Evolutionary conservation across 2,329 filamentous ascomycete genomes (phyloP).

Genomic region (Scytalidium sp.): DNA sequence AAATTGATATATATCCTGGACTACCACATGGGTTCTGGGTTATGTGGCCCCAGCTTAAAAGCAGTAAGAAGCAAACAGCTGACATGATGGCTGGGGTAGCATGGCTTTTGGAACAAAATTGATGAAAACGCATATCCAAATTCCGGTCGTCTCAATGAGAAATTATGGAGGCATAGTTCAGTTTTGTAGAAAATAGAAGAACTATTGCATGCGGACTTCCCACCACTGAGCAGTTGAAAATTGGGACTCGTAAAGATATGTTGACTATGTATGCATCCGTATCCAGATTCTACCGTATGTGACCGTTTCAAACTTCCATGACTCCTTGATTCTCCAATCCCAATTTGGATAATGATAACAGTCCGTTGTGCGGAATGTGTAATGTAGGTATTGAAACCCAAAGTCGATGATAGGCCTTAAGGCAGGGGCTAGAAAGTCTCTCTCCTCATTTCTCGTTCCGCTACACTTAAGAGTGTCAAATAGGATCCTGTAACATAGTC

Average conservation of each 20-base stretch:
- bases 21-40: constrained; percentile 15
- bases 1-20: constrained; percentile 9
- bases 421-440: neutral
- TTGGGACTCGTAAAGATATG: no score
- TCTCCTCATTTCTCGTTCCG: neutral
- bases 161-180: no score
- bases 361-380: neutral
- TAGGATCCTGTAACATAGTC: neutral
- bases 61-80: neutral
- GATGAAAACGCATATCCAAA: neutral
- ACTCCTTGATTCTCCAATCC: no score
- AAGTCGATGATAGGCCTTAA: neutral
- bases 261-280: no score
- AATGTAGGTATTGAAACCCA: neutral
- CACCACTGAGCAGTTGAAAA: no score
- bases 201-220: no score
- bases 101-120: neutral
- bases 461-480: neutral
- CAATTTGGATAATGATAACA: no score
- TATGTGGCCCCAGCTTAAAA: neutral
- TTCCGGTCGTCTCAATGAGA: neutral
- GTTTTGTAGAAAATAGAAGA: no score
- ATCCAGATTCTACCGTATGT: no score
- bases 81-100: neutral
- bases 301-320: no score